Evolutionary conservation across 768 basidiomycete genomes (phyloP), one percentile per base, ranked within the genome.

Genomic region (Amanita muscaria): DNA sequence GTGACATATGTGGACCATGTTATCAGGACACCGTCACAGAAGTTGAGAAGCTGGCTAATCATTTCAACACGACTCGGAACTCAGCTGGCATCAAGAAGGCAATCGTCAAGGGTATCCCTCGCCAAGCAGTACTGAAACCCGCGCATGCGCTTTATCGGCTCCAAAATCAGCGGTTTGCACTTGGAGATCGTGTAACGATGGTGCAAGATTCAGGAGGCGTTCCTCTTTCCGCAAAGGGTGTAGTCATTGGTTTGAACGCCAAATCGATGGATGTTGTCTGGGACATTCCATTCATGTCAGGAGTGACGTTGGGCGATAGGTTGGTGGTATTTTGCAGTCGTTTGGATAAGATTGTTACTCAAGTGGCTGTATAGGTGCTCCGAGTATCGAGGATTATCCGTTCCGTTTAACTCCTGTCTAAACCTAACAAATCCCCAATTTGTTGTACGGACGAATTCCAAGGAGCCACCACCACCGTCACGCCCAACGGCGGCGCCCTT

Each of bases 171-270:
- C 67, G 64, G 10, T 99, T 97, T 58, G 67, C 72, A 0, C 72
- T 98, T 5, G 94, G 94, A 10, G 94, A 99, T 62, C 76, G 96
- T 9, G 93, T 97, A 29, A 86, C 84, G 14, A 96, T 94, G 88
- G 91, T 97, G 1, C 85, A 88, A 53, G 96, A 98, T 58, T 83
- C 92, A 0, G 93, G 93, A 22, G 80, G 84, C 25, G 93, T 98
- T 0, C 91, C 93, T 1, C 69, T 98, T 11, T 80, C 82, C 1
- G 83, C 82, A 41, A 97, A 94, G 64, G 96, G 96, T 16, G 89
- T 94, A 12, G 92, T 98, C 19, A 77, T 98, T 42, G 89, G 93
- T 11, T 64, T 99, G 55, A 88, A 83, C 54, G 65, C 82, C 2
- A 87, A 83, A 57, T 79, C 84, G 3, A 85, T 98, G 76, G 96